Evolutionary conservation across 2,329 filamentous ascomycete genomes (phyloP).

Genomic region (Exophiala dermatitidis): DNA sequence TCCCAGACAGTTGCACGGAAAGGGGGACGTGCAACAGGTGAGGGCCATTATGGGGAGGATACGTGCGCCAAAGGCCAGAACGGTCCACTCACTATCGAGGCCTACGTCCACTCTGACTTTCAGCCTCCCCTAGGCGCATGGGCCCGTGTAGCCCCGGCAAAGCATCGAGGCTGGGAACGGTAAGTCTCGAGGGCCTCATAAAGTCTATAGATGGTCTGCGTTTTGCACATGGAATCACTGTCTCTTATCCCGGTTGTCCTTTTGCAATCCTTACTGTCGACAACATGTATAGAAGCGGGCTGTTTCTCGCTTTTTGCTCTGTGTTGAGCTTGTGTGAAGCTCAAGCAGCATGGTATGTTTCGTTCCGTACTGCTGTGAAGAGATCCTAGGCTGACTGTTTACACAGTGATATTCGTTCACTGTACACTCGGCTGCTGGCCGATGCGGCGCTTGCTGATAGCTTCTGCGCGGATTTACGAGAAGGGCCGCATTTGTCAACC

Average conservation of each 20-base stretch:
- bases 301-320: not conserved
- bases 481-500: not conserved
- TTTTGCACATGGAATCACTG: no score
- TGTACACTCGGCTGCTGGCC: constrained; percentile 4
- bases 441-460: constrained; percentile 3
- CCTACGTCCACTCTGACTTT: not conserved
- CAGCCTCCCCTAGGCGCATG: not conserved
- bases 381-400: not conserved
- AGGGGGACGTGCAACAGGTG: not conserved
- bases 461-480: constrained; percentile 4
- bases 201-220: no score
- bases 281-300: not conserved
- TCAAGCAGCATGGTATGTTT: not conserved
- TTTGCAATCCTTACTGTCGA: not conserved
- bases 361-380: not conserved
- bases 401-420: constrained; percentile 1
- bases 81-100: not conserved
- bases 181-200: not conserved
- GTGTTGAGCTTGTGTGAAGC: not conserved
- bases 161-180: not conserved
- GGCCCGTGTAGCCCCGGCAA: not conserved
- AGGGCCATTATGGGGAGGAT: not conserved
- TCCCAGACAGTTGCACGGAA: not conserved
- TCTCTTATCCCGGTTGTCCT: no score
- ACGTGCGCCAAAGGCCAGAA: not conserved